phyloP scores from a whole-genome alignment of 2,329 filamentous ascomycete genomes.

The Helminthosporium solani region DNA sequence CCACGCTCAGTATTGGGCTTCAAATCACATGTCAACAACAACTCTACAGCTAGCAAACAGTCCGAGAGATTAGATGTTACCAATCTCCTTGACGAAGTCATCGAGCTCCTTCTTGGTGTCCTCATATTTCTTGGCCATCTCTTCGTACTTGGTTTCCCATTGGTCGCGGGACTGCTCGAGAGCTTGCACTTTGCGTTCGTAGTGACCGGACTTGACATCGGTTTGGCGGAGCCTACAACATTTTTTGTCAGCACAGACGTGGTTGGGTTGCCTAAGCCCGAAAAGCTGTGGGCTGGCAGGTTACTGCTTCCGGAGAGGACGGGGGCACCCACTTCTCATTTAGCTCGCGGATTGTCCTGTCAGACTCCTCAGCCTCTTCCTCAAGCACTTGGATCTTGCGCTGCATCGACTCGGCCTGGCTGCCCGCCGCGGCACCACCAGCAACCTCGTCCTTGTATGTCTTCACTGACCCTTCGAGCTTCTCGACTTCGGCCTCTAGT shows the following conservation, averaged over 20 bases:
- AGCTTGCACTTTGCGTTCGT: conserved; percentile 98
- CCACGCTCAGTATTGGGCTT: conserved; percentile 24
- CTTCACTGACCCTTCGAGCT: conserved; percentile 80
- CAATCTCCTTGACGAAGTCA: conserved; percentile 86
- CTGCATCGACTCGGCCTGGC: conserved; percentile 88
- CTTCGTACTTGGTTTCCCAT: conserved; percentile 98
- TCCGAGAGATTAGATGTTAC: conserved; percentile 71
- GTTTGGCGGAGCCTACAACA: conserved; percentile 84
- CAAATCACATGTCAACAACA: conserved; percentile 30
- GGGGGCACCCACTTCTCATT: conserved; percentile 85
- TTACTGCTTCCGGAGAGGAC: neutral
- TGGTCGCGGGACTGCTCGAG: conserved; percentile 88
- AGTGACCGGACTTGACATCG: conserved; percentile 98
- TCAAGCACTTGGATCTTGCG: conserved; percentile 93
- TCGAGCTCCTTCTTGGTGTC: conserved; percentile 85
- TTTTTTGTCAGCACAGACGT: conserved; percentile 12
- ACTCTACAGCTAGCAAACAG: conserved; percentile 24
- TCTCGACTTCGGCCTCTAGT: conserved; percentile 88
- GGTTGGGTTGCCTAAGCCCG: neutral
- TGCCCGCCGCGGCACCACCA: conserved; percentile 77
- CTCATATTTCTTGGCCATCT: conserved; percentile 89
- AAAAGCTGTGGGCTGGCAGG: neutral
- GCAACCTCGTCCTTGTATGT: conserved; percentile 85
- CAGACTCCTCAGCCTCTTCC: conserved; percentile 95
- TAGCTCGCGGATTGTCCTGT: conserved; percentile 93